Evolutionary conservation across 2,329 filamentous ascomycete species (phyloP), one percentile per base, ranked within the genome.

Genomic region (Bipolaris sorokiniana): DNA sequence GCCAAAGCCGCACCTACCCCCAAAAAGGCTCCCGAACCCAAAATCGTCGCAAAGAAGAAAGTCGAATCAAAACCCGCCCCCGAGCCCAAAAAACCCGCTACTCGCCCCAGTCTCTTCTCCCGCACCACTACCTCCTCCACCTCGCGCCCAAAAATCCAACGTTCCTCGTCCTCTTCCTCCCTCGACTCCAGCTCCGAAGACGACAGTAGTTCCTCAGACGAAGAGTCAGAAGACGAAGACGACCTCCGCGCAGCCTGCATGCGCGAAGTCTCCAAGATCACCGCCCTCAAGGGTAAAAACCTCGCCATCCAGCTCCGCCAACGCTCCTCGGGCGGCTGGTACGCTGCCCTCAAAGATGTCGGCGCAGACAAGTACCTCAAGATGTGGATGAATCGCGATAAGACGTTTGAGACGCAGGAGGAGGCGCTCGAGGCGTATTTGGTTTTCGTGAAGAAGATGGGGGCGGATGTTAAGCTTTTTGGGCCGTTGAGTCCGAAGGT

Each of bases 361-460:
- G 54, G 56, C n/a, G 59, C 62, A 7, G 68, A 69, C 45, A 71
- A 70, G 50, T 71, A 71, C 36, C 51, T 71, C 31, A 70, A 69
- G 51, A 69, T 70, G 67, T 71, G 68, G 68, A 71, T 65, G 66
- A 68, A 71, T 22, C 61, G 61, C 13, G 62, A 65, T 31, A 69
- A 67, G 56, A 69, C 66, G 13, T 68, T 55, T 37, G 44, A 38
- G 5, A 65, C 61, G 5, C 63, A 69, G 47, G 57, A 62, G 13
- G 65, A 69, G 34, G 68, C 68, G 13, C 55, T 71, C 13, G 61
- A 71, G 52, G 62, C 61, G 20, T 71, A 71, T 34, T 16, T 70
- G 22, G 62, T 63, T 11, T 71, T 70, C 48, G 61, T 60, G 13
- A 65, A 62, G 51, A 68, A 66, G 51, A 67, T 65, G 67, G 65